Conservation (phyloP, 331 rosid genomes). For the Telfairia occidentalis region DNA sequence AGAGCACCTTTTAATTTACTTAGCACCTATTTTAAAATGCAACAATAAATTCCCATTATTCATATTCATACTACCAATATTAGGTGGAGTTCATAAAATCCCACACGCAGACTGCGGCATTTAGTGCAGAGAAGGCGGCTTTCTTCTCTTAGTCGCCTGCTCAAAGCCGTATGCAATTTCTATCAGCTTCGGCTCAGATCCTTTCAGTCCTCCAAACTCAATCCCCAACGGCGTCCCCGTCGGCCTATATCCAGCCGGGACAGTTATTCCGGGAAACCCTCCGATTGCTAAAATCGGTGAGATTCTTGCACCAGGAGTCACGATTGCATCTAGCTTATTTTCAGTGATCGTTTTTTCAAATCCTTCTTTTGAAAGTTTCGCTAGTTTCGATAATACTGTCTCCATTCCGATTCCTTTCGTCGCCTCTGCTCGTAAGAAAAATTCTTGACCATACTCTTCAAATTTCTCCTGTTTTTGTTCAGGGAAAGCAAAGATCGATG, state of each 20-base stretch:
- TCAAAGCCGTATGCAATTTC: background rate
- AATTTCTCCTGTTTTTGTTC: constrained; percentile 12
- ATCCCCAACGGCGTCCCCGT: background rate
- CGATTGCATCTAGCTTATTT: constrained; percentile 21
- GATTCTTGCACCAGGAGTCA: background rate
- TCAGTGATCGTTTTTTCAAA: constrained; percentile 4
- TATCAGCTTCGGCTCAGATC: constrained; percentile 1
- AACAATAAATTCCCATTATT: no score
- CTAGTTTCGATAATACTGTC: background rate
- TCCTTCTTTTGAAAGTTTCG: constrained; percentile 10
- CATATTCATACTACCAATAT: no score
- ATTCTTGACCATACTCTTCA: constrained; percentile 11
- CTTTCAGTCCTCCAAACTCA: constrained; percentile 9
- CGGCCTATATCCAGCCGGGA: background rate
- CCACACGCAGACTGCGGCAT: no score
- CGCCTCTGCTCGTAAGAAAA: constrained; percentile 1
- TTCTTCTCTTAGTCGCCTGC: constrained; percentile 20
- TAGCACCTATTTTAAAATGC: no score
- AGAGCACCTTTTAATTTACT: no score
- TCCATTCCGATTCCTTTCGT: constrained; percentile 8
- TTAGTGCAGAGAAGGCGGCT: constrained; percentile 6
- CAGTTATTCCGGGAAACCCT: background rate
- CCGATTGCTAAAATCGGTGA: background rate
- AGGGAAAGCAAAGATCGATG: no score
- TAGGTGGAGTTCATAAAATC: no score